phyloP scores from a whole-genome alignment of 306 rosid genomes.

The Herpetospermum pedunculosum region DNA sequence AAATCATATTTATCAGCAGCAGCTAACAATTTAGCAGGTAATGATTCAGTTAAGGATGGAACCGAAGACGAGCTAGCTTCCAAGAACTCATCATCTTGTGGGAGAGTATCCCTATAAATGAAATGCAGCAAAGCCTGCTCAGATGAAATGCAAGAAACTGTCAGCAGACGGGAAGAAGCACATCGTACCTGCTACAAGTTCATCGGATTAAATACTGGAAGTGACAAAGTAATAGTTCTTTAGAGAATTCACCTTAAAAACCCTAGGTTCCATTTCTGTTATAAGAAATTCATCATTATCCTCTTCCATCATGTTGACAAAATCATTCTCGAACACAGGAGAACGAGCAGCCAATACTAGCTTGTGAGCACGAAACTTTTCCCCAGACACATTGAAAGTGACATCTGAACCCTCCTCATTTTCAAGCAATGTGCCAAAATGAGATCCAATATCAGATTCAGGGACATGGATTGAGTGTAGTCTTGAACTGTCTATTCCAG shows the following conservation, averaged over 20 bases:
- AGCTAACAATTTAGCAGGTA: constrained; percentile 79
- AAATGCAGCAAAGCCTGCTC: constrained; percentile 89
- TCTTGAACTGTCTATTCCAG: constrained; percentile 76
- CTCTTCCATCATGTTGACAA: constrained; percentile 45
- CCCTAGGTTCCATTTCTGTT: constrained; percentile 73
- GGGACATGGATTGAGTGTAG: constrained; percentile 75
- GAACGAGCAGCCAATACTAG: constrained; percentile 92
- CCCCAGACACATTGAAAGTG: constrained; percentile 67
- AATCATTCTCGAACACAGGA: constrained; percentile 51
- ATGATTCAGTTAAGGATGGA: constrained; percentile 51
- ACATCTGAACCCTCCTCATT: constrained; percentile 86
- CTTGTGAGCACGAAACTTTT: constrained; percentile 77
- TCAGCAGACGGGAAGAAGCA: constrained; percentile 3
- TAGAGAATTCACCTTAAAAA: constrained; percentile 63
- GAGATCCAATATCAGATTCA: constrained; percentile 71
- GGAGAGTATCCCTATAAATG: constrained; percentile 70
- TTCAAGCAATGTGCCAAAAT: constrained; percentile 66
- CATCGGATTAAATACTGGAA: not conserved
- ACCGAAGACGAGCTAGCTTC: constrained; percentile 46
- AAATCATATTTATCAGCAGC: constrained; percentile 79
- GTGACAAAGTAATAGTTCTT: not conserved
- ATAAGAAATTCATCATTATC: constrained; percentile 45
- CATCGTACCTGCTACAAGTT: not conserved
- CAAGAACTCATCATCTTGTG: constrained; percentile 63
- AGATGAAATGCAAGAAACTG: constrained; percentile 20